Evolutionary conservation across 2,329 filamentous ascomycete species (phyloP).

Genomic region (Albifimbria verrucaria): DNA sequence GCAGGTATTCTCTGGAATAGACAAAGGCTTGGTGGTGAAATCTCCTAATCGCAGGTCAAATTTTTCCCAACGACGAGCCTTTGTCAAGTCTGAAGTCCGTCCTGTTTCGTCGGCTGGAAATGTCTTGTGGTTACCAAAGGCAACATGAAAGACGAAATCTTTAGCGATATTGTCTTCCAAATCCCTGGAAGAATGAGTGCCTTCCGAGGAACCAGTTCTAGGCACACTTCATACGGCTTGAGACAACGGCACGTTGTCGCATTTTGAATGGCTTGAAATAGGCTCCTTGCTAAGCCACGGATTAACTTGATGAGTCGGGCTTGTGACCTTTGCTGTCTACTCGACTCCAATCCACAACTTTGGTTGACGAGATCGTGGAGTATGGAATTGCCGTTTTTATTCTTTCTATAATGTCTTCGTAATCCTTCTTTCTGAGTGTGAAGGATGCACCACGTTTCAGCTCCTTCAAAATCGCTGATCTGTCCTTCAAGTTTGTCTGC

Average conservation of each 20-base stretch:
- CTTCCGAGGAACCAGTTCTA: slow-evolving; percentile 3
- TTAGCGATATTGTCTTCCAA: slow-evolving; percentile 1
- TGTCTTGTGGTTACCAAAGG: neutral
- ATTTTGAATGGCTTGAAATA: slow-evolving; percentile 1
- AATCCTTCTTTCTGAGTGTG: slow-evolving; percentile 4
- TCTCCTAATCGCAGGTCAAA: neutral
- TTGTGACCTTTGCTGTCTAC: slow-evolving; percentile 1
- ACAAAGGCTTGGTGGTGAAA: neutral
- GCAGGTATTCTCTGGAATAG: neutral
- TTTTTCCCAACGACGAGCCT: neutral
- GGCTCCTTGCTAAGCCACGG: neutral
- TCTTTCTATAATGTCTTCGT: neutral
- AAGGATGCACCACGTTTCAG: slow-evolving; percentile 2
- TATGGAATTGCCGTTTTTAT: slow-evolving; percentile 2
- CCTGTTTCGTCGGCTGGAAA: neutral
- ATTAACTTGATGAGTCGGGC: neutral
- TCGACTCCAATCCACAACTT: slow-evolving; percentile 1
- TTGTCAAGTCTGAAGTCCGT: neutral
- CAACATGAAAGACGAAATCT: neutral
- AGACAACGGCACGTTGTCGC: neutral
- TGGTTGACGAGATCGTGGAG: slow-evolving; percentile 1
- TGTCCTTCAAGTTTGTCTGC: neutral
- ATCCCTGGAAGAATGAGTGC: slow-evolving; percentile 2
- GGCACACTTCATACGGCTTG: neutral
- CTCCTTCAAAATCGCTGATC: neutral